Evolutionary conservation across 2,329 filamentous ascomycete genomes (phyloP).

Genomic region (Pseudophaeomoniella oleicola): DNA sequence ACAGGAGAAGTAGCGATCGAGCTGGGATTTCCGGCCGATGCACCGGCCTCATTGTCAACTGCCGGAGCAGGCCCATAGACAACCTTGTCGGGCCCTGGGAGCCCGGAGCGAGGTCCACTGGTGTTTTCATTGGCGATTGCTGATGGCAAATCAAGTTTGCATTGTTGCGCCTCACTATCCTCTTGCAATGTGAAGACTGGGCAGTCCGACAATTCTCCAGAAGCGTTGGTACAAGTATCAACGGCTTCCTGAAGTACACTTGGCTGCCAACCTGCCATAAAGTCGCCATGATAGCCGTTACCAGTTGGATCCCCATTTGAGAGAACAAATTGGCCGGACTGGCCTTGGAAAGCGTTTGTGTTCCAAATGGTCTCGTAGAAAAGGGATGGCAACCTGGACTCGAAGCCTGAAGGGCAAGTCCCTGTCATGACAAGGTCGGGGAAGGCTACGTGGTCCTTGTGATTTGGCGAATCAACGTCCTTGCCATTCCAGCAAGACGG

Average conservation of each 20-base stretch:
- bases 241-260: constrained; percentile 57
- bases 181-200: constrained; percentile 56
- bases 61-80: constrained; percentile 28
- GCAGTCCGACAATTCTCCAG: constrained; percentile 60
- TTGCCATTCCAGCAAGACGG: constrained; percentile 79
- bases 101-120: constrained; percentile 35
- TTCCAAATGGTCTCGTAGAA: constrained; percentile 80
- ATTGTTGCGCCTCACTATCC: constrained; percentile 38
- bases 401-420: constrained; percentile 55
- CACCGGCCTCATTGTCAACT: constrained; percentile 2
- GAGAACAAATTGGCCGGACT: constrained; percentile 56
- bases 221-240: constrained; percentile 56
- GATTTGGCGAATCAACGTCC: constrained; percentile 37
- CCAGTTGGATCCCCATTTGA: constrained; percentile 65
- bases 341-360: constrained; percentile 48
- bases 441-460: constrained; percentile 59
- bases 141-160: constrained; percentile 46
- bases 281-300: constrained; percentile 62
- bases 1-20: neutral
- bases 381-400: constrained; percentile 55
- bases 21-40: neutral
- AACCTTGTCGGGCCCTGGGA: constrained; percentile 52
- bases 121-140: constrained; percentile 46
- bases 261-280: constrained; percentile 60
- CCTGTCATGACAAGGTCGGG: constrained; percentile 64